phyloP scores from a whole-genome alignment of 208 protist genomes.

The Crithidia thermophila region DNA sequence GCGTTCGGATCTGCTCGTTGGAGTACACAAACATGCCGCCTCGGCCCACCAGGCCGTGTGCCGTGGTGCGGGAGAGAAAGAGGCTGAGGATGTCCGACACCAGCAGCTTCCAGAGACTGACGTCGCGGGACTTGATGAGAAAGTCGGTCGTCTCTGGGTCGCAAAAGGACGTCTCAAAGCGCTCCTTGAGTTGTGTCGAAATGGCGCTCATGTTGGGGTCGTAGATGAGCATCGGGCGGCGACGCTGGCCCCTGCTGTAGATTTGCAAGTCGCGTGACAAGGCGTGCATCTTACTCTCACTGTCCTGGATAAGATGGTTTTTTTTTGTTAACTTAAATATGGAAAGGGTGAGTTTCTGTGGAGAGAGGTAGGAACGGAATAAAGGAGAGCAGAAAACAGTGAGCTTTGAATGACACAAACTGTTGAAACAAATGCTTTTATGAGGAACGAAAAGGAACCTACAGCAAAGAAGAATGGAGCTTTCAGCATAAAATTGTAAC shows the following conservation, averaged over 20 bases:
- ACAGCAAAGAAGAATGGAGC: neutral
- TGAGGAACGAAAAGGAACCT: neutral
- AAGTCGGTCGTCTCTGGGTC: slow-evolving; percentile 68
- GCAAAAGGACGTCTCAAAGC: slow-evolving; percentile 42
- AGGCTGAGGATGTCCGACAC: slow-evolving; percentile 42
- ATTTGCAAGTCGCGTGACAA: slow-evolving; percentile 38
- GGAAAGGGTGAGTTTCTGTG: neutral
- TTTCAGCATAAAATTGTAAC: no score
- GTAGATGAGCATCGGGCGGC: slow-evolving; percentile 60
- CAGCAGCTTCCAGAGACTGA: slow-evolving; percentile 45
- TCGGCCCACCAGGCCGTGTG: slow-evolving; percentile 65
- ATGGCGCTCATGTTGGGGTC: slow-evolving; percentile 38
- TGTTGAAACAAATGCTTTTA: no score
- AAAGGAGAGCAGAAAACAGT: neutral
- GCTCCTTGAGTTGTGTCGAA: slow-evolving; percentile 31
- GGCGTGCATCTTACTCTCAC: slow-evolving; percentile 19
- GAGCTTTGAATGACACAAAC: neutral
- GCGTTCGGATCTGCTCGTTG: slow-evolving; percentile 52
- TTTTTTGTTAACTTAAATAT: neutral
- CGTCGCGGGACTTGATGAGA: slow-evolving; percentile 37
- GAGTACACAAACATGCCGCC: slow-evolving; percentile 87
- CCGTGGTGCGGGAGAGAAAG: slow-evolving; percentile 76
- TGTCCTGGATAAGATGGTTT: no score
- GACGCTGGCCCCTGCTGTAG: slow-evolving; percentile 39
- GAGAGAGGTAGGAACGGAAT: neutral